Percentiles rank a stretch among this genome's conserved stretches.
These are phyloP conservation scores for Serendipita vermifera DNA, from an alignment of 768 basidiomycete species.

Conservation along the genomic window DNA sequence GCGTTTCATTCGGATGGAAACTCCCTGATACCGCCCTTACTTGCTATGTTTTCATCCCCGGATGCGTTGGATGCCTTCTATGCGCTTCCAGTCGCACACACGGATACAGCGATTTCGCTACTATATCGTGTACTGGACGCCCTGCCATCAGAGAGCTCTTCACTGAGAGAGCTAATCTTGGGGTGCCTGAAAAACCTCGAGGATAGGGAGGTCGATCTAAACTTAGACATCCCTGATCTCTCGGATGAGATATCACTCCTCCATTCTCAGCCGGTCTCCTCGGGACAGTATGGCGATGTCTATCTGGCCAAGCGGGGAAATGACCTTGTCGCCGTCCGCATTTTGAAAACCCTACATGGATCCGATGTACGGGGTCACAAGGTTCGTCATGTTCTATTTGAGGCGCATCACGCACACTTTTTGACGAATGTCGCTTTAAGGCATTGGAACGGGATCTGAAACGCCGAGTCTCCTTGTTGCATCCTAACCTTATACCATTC, in stretches of 20 bases:
- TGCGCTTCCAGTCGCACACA: background rate
- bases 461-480: background rate
- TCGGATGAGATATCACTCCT: background rate
- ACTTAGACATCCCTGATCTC: background rate
- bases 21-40: background rate
- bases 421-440: too few species aligned
- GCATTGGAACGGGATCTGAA: background rate
- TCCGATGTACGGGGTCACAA: too few species aligned
- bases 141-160: background rate
- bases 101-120: background rate
- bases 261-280: background rate
- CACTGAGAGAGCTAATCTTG: background rate
- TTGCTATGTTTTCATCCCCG: background rate
- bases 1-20: background rate
- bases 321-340: too few species aligned
- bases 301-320: too few species aligned
- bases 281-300: too few species aligned
- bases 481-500: slow-evolving; percentile 1
- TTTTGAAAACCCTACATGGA: too few species aligned
- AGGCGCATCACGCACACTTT: too few species aligned
- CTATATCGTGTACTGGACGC: background rate
- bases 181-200: too few species aligned
- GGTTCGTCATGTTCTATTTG: too few species aligned
- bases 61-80: background rate
- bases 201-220: background rate